A percentile compares a stretch with the other conserved stretches of the same genome.
Evolutionary conservation across 805 yeast genomes (phyloP).

Genomic region (Danielia reshetovae): DNA sequence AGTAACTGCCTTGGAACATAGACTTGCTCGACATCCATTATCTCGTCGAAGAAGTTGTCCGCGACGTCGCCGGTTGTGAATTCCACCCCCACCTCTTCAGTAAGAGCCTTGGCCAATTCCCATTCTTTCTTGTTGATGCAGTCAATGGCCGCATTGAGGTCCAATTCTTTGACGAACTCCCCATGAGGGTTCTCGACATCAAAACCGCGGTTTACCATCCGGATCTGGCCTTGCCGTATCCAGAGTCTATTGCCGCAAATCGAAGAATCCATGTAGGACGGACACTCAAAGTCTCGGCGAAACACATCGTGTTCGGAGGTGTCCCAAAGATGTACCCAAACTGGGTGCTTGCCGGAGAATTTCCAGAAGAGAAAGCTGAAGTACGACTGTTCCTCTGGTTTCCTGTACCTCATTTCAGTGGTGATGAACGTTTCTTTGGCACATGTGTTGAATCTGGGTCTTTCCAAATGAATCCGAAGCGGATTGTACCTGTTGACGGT

Average conservation of each 20-base stretch:
- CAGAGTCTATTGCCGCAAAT: constrained; percentile 11
- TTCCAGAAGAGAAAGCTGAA: constrained; percentile 9
- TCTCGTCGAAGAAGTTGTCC: constrained; percentile 5
- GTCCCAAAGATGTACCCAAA: constrained; percentile 13
- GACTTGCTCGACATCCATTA: constrained; percentile 6
- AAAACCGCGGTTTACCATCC: constrained; percentile 4
- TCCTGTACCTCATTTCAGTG: too few relatives aligned
- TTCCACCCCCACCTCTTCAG: not conserved
- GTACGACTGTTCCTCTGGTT: constrained; percentile 9
- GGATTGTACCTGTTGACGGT: constrained; percentile 9
- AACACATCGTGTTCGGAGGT: constrained; percentile 12
- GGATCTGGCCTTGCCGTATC: constrained; percentile 3
- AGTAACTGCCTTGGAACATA: constrained; percentile 5
- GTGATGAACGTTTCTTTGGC: too few relatives aligned
- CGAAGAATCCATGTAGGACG: constrained; percentile 10
- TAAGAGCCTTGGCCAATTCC: not conserved
- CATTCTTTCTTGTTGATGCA: not conserved
- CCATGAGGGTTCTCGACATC: constrained; percentile 11
- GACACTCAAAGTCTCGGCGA: constrained; percentile 12
- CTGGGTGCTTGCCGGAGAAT: constrained; percentile 1
- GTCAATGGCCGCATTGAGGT: constrained; percentile 5
- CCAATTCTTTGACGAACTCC: constrained; percentile 8
- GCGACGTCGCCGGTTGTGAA: constrained; percentile 1
- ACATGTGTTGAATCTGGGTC: too few relatives aligned
- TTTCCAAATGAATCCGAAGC: constrained; percentile 6